phyloP scores from a whole-genome alignment of 208 protist genomes.

The Trypanosoma cruzi region DNA sequence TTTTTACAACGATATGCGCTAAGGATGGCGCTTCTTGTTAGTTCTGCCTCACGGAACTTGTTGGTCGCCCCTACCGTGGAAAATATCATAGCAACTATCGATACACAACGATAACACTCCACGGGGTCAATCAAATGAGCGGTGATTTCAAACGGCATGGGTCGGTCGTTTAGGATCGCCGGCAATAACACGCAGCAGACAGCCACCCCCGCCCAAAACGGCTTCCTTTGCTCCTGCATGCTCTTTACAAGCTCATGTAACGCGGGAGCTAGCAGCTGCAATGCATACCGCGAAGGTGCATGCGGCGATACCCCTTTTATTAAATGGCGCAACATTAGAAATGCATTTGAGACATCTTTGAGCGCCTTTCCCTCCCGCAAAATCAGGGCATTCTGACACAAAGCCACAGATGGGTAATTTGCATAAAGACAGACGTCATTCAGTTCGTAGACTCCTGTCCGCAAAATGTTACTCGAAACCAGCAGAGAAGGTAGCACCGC shows the following conservation, averaged over 20 bases:
- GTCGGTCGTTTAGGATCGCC: slow-evolving; percentile 32
- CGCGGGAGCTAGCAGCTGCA: slow-evolving; percentile 33
- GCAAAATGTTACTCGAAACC: slow-evolving; percentile 19
- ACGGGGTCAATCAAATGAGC: slow-evolving; percentile 14
- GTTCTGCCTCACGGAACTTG: slow-evolving; percentile 27
- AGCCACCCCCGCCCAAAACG: slow-evolving; percentile 68
- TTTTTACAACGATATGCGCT: neutral
- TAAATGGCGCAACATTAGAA: slow-evolving; percentile 26
- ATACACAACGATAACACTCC: slow-evolving; percentile 25
- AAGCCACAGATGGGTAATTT: slow-evolving; percentile 11
- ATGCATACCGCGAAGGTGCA: slow-evolving; percentile 19
- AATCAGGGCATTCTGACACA: slow-evolving; percentile 19
- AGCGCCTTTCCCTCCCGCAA: slow-evolving; percentile 3
- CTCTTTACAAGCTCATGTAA: slow-evolving; percentile 30
- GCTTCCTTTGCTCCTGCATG: slow-evolving; percentile 33
- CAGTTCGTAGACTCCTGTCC: slow-evolving; percentile 1
- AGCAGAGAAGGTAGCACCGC: slow-evolving; percentile 13
- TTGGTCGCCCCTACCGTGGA: slow-evolving; percentile 3
- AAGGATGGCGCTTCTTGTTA: slow-evolving; percentile 14
- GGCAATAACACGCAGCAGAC: slow-evolving; percentile 64
- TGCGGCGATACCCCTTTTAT: slow-evolving; percentile 14
- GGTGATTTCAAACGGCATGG: slow-evolving; percentile 4
- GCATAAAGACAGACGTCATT: slow-evolving; percentile 24
- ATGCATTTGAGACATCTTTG: slow-evolving; percentile 9
- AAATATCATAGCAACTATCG: slow-evolving; percentile 22